Evolutionary conservation across 176 grass and related monocot species (phyloP), one percentile per base, ranked within the genome.

Genomic region (Cocos nucifera): DNA sequence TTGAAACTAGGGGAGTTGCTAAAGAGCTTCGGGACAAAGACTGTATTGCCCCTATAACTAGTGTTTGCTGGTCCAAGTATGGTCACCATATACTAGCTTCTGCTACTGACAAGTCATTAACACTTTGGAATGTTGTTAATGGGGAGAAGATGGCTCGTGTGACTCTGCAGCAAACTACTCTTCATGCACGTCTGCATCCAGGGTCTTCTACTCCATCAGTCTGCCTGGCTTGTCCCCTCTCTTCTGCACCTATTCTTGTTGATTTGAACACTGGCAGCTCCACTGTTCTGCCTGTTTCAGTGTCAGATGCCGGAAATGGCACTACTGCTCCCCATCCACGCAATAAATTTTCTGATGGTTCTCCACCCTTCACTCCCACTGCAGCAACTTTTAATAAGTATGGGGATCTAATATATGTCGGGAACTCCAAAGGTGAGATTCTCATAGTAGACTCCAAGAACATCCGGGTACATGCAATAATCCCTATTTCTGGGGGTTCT

Each of bases 341-440:
- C 53, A 89, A 75, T 50, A 96, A 89, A 88, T 98, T 92, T 63
- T 80, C 84, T 18, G 93, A 98, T 73, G 88, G 93, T 66, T 86
- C 88, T 49, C 77, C 84, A 49, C 87, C 87, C 59, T 98, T 92
- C 67, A 93, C 84, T 62, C 93, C 93, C 58, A 98, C 93, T 54
- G 93, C 93, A 75, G 93, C 87, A 69, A 88, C 84, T 2, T 98
- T 98, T 80, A 81, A 89, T 80, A 85, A 87, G 70, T 62, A 79
- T 44, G 93, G 93, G 24, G 88, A 92, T 72, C 68, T 98, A 71
- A 83, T 98, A 74, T 98, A 87, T 75, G 76, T 98, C 56, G 93
- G 93, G 44, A 98, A 92, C 49, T 92, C 93, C 30, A 98, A 89
- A 75, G 93, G 85, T 68, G 88, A 98, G 70, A 92, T 98, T 75